phyloP scores from a whole-genome alignment of 1,139 yeast species.

The Yamadazyma songkhlaensis region DNA sequence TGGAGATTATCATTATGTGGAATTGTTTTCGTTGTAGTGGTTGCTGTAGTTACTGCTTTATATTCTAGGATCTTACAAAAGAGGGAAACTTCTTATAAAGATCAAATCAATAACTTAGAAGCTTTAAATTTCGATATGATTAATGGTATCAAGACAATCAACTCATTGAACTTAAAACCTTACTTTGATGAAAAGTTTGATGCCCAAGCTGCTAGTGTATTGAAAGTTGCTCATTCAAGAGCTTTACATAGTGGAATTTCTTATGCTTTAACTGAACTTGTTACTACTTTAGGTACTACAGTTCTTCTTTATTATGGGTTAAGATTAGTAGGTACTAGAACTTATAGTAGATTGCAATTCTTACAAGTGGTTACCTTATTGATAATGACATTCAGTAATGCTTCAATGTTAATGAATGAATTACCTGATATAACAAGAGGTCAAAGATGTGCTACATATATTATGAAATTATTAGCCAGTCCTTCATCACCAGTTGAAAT shows the following conservation, averaged over 20 bases:
- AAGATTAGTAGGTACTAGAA: conserved; percentile 53
- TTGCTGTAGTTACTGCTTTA: conserved; percentile 46
- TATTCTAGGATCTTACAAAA: conserved; percentile 52
- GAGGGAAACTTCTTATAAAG: conserved; percentile 61
- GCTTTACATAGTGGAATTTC: conserved; percentile 64
- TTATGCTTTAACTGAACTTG: conserved; percentile 51
- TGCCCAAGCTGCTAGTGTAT: conserved; percentile 23
- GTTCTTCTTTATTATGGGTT: conserved; percentile 75
- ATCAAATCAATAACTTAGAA: conserved; percentile 53
- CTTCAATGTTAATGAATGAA: conserved; percentile 56
- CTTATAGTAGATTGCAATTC: conserved; percentile 55
- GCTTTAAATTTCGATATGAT: conserved; percentile 57
- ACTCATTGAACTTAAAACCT: conserved; percentile 48
- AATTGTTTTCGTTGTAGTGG: conserved; percentile 65
- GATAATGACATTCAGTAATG: conserved; percentile 67
- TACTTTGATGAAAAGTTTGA: conserved; percentile 44
- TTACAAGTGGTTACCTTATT: conserved; percentile 71
- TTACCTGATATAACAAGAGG: conserved; percentile 81
- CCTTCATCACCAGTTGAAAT: conserved; percentile 29
- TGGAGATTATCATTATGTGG: conserved; percentile 89
- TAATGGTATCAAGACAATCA: conserved; percentile 60
- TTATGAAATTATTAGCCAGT: conserved; percentile 43
- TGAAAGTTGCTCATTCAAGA: conserved; percentile 39
- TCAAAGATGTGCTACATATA: conserved; percentile 62
- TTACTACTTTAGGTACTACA: conserved; percentile 63